Evolutionary conservation across 2,329 filamentous ascomycete species (phyloP).

Genomic region (Aureobasidium vineae): DNA sequence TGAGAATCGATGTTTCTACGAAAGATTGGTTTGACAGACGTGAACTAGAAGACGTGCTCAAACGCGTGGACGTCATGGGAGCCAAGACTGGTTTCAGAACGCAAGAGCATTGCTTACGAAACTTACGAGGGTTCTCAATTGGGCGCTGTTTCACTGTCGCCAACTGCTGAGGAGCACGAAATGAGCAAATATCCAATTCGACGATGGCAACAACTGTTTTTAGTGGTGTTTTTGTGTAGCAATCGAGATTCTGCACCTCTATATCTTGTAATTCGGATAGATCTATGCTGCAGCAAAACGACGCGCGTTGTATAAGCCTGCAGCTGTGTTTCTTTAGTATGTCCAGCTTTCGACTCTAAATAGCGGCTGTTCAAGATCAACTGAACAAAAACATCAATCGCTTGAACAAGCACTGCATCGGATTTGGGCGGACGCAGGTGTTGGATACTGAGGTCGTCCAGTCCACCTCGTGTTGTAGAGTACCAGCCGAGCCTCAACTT

Average conservation of each 20-base stretch:
- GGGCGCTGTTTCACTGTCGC: neutral
- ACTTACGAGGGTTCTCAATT: neutral
- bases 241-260: neutral
- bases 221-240: neutral
- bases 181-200: neutral
- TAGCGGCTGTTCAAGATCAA: neutral
- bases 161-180: neutral
- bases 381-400: neutral
- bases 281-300: neutral
- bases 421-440: neutral
- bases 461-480: neutral
- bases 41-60: neutral
- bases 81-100: neutral
- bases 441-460: neutral
- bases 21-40: neutral
- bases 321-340: neutral
- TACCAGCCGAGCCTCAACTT: neutral
- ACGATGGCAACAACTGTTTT: neutral
- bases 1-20: neutral
- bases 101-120: neutral
- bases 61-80: conserved; percentile 4
- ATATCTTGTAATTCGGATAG: neutral
- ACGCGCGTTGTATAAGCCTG: neutral
- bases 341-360: neutral
- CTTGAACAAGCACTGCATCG: neutral